phyloP scores from a whole-genome alignment of 768 basidiomycete genomes.

The Lactarius trivialis region DNA sequence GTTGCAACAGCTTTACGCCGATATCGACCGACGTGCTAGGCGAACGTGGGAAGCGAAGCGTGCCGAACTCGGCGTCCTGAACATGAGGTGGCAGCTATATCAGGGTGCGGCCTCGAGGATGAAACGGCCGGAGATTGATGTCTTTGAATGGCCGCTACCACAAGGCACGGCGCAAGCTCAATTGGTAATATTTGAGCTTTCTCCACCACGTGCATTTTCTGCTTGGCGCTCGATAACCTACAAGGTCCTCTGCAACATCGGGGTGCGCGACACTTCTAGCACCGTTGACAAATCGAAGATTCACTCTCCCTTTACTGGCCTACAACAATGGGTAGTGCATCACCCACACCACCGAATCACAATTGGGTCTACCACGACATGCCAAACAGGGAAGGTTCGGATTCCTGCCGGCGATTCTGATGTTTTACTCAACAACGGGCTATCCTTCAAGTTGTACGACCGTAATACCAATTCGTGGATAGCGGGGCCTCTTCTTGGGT shows the following conservation, averaged over 20 bases:
- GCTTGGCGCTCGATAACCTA: neutral
- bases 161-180: neutral
- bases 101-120: neutral
- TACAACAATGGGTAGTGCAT: neutral
- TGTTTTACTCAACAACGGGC: neutral
- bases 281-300: neutral
- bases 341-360: neutral
- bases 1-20: neutral
- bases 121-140: neutral
- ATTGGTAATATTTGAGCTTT: neutral
- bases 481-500: neutral
- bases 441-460: neutral
- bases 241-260: neutral
- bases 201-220: neutral
- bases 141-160: neutral
- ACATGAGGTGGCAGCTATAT: neutral
- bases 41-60: neutral
- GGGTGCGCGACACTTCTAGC: neutral
- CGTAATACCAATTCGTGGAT: neutral
- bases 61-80: neutral
- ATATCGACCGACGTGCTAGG: neutral
- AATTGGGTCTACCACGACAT: neutral
- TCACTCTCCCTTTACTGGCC: neutral
- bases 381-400: neutral
- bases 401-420: neutral